These are phyloP conservation scores for Ogataea salicorniae DNA, from an alignment of 805 yeast species.

Conservation along the genomic window DNA sequence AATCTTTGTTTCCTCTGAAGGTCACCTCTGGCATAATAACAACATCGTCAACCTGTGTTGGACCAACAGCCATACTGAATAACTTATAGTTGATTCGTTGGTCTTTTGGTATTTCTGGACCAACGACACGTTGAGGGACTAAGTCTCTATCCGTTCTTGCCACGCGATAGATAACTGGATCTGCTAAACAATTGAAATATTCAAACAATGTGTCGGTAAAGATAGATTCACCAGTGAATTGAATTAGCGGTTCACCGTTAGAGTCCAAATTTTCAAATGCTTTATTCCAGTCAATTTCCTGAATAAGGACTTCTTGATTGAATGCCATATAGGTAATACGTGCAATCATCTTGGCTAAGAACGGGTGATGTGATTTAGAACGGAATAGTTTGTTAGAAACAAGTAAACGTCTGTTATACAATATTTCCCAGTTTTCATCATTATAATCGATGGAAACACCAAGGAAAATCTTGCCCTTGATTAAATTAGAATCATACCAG, in stretches of 20 bases:
- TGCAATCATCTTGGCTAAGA: conserved; percentile 22
- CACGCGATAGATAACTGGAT: conserved; percentile 21
- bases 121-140: conserved; percentile 17
- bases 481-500: conserved; percentile 21
- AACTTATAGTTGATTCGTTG: conserved; percentile 22
- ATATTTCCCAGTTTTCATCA: conserved; percentile 19
- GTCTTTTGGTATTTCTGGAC: conserved; percentile 17
- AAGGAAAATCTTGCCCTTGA: conserved; percentile 12
- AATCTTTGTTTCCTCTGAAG: conserved; percentile 21
- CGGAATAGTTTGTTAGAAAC: conserved; percentile 19
- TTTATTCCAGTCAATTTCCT: conserved; percentile 23
- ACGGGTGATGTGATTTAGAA: conserved; percentile 24
- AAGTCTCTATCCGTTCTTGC: conserved; percentile 17
- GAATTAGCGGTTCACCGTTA: conserved; percentile 28
- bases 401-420: conserved; percentile 21
- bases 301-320: conserved; percentile 10
- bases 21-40: conserved; percentile 27
- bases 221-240: conserved; percentile 29
- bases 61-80: conserved; percentile 24
- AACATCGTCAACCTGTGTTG: conserved; percentile 29
- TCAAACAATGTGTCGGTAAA: conserved; percentile 30
- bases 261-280: conserved; percentile 26
- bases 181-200: conserved; percentile 20
- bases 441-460: conserved; percentile 22
- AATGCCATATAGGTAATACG: conserved; percentile 17